Evolutionary conservation across 805 yeast species (phyloP), one percentile per base, ranked within the genome.

Genomic region (Isabelozyma rhagii): DNA sequence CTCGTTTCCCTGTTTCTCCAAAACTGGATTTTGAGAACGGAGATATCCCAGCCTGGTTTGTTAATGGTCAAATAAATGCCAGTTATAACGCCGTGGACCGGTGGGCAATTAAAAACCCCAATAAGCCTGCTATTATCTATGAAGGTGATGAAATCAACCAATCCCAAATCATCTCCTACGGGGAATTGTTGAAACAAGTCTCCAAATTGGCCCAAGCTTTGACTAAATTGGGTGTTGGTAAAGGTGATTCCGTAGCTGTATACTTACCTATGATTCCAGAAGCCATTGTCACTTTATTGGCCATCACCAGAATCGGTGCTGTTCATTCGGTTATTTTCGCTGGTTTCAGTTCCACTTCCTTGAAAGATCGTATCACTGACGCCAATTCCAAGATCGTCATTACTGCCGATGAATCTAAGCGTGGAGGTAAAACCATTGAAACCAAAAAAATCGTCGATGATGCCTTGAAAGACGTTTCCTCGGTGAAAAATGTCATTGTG

Each of bases 221-320:
- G 66, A 75, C 80, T 55, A 79, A 84, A 51, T 84, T 91, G 81
- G 99, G 99, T 50, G 93, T 93, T 58, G 75, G 79, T 59, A 89
- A 89, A 71, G 99, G 99, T 64, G 99, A 93, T 66, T 88, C 96
- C 27, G 98, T 93, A 51, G 98, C 97, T 45, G 88, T 93, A 51
- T 93, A 93, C 72, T 75, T 93, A 67, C 99, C 99, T 64, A 93
- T 94, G 99, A 92, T 92, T 53, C 96, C 98, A 45, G 97, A 92
- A 74, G 97, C 97, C 17, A 77, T 94, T 53, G 83, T 94, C 50
- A 87, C 99, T n/a, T 82, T 93, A 81, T 78, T 93, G 63, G 99
- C 99, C 44, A 85, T 91, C 63, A 88, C 84, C 36, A 85, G 99
- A 75, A 74, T 93, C 50, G 99, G 99, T 67, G 99, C 99, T 34